Conservation (phyloP, 1,139 yeast genomes). For the Protomyces lactucae-debilis region DNA sequence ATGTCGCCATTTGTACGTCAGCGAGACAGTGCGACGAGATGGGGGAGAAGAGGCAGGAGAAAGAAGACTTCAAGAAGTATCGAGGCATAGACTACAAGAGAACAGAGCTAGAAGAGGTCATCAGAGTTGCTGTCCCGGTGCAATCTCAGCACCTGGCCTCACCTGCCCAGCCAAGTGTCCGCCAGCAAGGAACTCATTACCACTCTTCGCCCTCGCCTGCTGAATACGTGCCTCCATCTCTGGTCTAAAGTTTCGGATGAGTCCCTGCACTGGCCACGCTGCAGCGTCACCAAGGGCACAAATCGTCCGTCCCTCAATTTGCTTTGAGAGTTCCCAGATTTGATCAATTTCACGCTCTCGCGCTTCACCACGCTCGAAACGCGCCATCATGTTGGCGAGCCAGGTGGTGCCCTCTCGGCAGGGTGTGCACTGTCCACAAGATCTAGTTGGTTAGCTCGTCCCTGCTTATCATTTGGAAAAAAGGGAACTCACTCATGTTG, state of each 20-base stretch:
- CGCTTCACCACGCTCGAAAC: constrained; percentile 74
- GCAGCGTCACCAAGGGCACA: constrained; percentile 92
- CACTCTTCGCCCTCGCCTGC: constrained; percentile 14
- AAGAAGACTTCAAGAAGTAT: no score
- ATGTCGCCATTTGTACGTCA: no score
- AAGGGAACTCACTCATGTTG: constrained; percentile 54
- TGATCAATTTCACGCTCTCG: constrained; percentile 71
- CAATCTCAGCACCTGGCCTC: constrained; percentile 19
- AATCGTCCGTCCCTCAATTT: constrained; percentile 40
- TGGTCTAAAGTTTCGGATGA: constrained; percentile 76
- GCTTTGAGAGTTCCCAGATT: constrained; percentile 75
- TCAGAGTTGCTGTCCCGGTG: constrained; percentile 20
- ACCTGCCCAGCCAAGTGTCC: constrained; percentile 21
- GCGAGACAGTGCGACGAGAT: no score
- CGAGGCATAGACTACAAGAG: not conserved
- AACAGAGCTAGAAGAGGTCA: not conserved
- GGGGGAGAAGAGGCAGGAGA: no score
- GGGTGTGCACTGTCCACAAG: constrained; percentile 92
- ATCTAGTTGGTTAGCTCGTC: constrained; percentile 34
- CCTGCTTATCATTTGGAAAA: not conserved
- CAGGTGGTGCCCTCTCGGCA: constrained; percentile 93
- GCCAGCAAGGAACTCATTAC: constrained; percentile 18
- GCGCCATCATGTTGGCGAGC: constrained; percentile 75
- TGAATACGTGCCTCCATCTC: constrained; percentile 69
- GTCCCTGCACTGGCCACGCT: constrained; percentile 89